Evolutionary conservation across 2,329 filamentous ascomycete species (phyloP), one percentile per base, ranked within the genome.

Genomic region (Penicillium polonicum): DNA sequence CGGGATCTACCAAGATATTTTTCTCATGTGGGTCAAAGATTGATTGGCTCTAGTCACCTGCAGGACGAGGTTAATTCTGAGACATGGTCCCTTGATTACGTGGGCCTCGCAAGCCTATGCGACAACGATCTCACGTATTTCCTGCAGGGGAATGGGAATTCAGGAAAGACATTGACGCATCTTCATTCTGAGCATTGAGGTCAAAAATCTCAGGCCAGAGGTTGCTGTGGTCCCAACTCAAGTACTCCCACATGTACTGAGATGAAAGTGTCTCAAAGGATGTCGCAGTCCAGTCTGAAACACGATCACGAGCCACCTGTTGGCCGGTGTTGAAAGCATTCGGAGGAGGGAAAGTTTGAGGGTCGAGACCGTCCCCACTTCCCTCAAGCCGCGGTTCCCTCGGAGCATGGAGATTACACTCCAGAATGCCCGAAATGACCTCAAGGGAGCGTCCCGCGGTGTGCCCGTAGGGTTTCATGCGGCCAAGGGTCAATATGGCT

Each of bases 61-160:
- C 2, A 31, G 12, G 1, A 13, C 12, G 29, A 31, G 29, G 29
- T 13, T 13, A 31, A 31, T 31, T 31, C 4, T 31, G 13, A 35
- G 33, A 15, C 33, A 35, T 35, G 33, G 33, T 35, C 13, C 33
- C 4, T 17, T 35, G 2, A 35, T 35, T 15, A 35, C 12, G 33
- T 35, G 13, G 13, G 13, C 31, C 31, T 13, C 6, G 13, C 31
- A 0, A 33, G 5, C 31, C 13, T 35, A 31, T 10, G 23, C 1
- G 6, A 23, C n/a, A n/a, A 15, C 4, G 1, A n/a, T 21, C 7
- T 54, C 33, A 54, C 13, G 25, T n/a, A 33, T 39, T 31, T 5
- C 38, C 73, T 70, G 13, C 70, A 69, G 5, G 70, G 69, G 43
- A 82, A 4, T 53, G 69, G 68, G 43, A 82, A 4, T 53, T 25